Conservation (phyloP, 2,329 filamentous ascomycete species). For the Exophiala alcalophila region DNA sequence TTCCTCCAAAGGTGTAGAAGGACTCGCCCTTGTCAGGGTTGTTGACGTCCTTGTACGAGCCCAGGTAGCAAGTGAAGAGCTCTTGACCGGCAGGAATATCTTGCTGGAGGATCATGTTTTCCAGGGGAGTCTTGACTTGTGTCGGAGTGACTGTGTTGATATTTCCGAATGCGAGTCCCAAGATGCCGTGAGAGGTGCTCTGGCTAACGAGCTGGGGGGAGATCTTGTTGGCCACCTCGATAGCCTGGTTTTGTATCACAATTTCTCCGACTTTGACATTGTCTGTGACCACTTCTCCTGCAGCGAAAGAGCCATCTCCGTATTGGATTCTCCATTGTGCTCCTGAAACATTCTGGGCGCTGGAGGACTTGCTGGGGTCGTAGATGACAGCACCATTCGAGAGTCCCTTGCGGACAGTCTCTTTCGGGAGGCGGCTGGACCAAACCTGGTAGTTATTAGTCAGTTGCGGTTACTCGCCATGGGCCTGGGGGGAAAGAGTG, state of each 20-base stretch:
- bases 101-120: slow-evolving; percentile 63
- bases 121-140: slow-evolving; percentile 60
- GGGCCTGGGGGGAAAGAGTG: slow-evolving; percentile 10
- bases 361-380: slow-evolving; percentile 59
- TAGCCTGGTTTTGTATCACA: slow-evolving; percentile 57
- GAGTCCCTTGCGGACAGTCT: slow-evolving; percentile 35
- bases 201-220: slow-evolving; percentile 57
- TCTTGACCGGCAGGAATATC: slow-evolving; percentile 54
- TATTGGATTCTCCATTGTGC: slow-evolving; percentile 65
- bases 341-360: slow-evolving; percentile 51
- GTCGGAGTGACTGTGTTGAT: slow-evolving; percentile 62
- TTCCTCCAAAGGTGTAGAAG: slow-evolving; percentile 73
- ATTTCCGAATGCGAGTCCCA: slow-evolving; percentile 55
- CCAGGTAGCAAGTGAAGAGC: slow-evolving; percentile 64
- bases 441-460: slow-evolving; percentile 45
- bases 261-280: slow-evolving; percentile 61
- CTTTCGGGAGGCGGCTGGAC: slow-evolving; percentile 50
- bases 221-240: slow-evolving; percentile 62
- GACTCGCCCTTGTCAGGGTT: slow-evolving; percentile 47
- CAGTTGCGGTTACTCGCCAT: slow-evolving; percentile 13
- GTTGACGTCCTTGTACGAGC: slow-evolving; percentile 52
- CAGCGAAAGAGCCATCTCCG: slow-evolving; percentile 65
- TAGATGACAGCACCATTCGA: slow-evolving; percentile 54
- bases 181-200: slow-evolving; percentile 56
- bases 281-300: slow-evolving; percentile 64